Evolutionary conservation across 306 rosid species (phyloP).

Genomic region (Sicyos baderoa): DNA sequence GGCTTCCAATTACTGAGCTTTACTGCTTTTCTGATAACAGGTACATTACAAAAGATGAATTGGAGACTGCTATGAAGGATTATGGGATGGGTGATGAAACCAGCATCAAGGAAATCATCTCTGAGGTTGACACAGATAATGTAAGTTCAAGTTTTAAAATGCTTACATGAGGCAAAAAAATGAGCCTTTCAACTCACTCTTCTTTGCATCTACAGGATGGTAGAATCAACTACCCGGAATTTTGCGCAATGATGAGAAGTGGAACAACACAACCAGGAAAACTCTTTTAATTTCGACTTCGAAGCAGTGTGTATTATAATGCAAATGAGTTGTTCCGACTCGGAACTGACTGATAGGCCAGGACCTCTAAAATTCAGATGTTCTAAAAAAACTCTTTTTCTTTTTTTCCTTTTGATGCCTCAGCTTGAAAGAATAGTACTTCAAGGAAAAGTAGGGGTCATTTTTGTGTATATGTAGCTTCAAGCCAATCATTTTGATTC

Average conservation of each 20-base stretch:
- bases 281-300: conserved; percentile 26
- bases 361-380: too few relatives aligned
- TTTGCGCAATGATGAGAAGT: conserved; percentile 94
- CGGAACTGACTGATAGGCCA: too few relatives aligned
- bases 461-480: too few relatives aligned
- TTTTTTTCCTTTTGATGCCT: too few relatives aligned
- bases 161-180: background rate
- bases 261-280: conserved; percentile 49
- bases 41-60: conserved; percentile 70
- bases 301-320: too few relatives aligned
- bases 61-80: conserved; percentile 83
- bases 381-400: too few relatives aligned
- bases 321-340: too few relatives aligned
- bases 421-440: too few relatives aligned
- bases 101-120: conserved; percentile 74
- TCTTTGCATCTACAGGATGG: conserved; percentile 58
- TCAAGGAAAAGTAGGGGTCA: too few relatives aligned
- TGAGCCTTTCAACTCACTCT: conserved; percentile 17
- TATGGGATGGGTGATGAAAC: conserved; percentile 76
- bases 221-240: conserved; percentile 75
- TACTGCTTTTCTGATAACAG: conserved; percentile 30
- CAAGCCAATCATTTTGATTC: too few relatives aligned
- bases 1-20: background rate
- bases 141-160: conserved; percentile 41
- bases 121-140: conserved; percentile 88